A percentile compares a stretch with the other conserved stretches of the same genome.
Conservation (phyloP, 2,329 filamentous ascomycete genomes). For the Curvularia hawaiiensis region DNA sequence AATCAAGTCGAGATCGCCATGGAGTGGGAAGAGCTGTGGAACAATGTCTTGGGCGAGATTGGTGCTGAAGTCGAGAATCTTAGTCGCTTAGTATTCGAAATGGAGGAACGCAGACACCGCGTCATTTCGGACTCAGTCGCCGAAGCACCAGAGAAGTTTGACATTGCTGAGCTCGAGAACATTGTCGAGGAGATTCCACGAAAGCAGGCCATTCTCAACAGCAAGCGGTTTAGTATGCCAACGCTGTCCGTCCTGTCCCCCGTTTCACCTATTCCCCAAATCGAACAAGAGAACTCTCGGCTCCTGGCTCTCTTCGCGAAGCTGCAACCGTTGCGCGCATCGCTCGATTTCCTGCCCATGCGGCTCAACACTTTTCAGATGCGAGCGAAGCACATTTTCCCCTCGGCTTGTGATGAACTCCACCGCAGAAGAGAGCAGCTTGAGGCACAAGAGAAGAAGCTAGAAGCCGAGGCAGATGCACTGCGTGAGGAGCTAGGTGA, state of each 20-base stretch:
- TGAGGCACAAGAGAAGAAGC: conserved; percentile 83
- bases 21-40: conserved; percentile 99
- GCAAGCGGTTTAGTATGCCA: conserved; percentile 71
- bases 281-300: conserved; percentile 80
- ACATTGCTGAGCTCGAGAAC: conserved; percentile 88
- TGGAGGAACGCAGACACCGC: conserved; percentile 93
- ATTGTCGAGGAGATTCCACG: conserved; percentile 87
- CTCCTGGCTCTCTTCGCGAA: conserved; percentile 89
- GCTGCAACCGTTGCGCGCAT: conserved; percentile 92
- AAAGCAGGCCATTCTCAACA: conserved; percentile 56
- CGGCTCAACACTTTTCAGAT: conserved; percentile 83
- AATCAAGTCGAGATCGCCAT: conserved; percentile 94
- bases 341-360: conserved; percentile 95
- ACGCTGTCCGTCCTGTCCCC: conserved; percentile 66
- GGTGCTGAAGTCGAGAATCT: conserved; percentile 85
- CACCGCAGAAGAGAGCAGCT: conserved; percentile 74
- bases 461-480: conserved; percentile 89
- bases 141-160: conserved; percentile 68
- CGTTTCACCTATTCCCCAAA: conserved; percentile 60
- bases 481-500: conserved; percentile 89
- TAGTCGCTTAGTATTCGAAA: conserved; percentile 85
- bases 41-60: conserved; percentile 89
- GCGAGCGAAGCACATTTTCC: conserved; percentile 78
- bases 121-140: conserved; percentile 64
- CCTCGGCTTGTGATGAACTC: conserved; percentile 88